These are phyloP conservation scores for Alternaria tenuissima DNA, from an alignment of 2,329 filamentous ascomycete species.

Conservation along the genomic window DNA sequence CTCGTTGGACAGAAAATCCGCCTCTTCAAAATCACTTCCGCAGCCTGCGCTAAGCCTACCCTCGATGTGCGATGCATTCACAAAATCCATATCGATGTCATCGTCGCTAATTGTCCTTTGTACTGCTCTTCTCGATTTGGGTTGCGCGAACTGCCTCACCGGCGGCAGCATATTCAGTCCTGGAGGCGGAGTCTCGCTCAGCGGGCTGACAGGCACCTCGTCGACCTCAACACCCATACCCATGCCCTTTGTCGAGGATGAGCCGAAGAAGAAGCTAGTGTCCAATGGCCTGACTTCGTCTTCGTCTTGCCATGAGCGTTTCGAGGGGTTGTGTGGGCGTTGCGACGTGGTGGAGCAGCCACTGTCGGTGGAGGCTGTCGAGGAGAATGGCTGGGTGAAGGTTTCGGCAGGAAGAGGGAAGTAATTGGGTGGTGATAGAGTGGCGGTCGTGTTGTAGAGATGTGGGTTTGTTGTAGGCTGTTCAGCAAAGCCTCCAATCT, in stretches of 20 bases:
- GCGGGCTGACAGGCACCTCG: constrained; percentile 47
- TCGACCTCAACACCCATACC: constrained; percentile 32
- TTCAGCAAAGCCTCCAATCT: constrained; percentile 71
- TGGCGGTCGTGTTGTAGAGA: constrained; percentile 48
- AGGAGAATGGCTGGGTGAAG: constrained; percentile 47
- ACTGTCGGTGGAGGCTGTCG: constrained; percentile 37
- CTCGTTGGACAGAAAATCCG: constrained; percentile 62
- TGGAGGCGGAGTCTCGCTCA: constrained; percentile 38
- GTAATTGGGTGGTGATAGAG: constrained; percentile 28
- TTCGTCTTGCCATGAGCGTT: constrained; percentile 55
- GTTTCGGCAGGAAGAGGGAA: constrained; percentile 46
- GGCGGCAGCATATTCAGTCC: constrained; percentile 30
- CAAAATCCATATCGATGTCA: constrained; percentile 45
- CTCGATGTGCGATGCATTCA: constrained; percentile 41
- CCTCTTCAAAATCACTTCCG: constrained; percentile 72
- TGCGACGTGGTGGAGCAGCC: constrained; percentile 37
- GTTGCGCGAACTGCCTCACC: constrained; percentile 42
- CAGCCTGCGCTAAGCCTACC: constrained; percentile 45
- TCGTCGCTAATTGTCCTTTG: constrained; percentile 26
- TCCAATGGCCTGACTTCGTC: constrained; percentile 32
- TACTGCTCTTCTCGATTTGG: constrained; percentile 31
- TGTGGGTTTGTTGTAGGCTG: constrained; percentile 59
- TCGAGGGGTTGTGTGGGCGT: constrained; percentile 47
- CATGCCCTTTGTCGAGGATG: constrained; percentile 22
- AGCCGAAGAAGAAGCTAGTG: constrained; percentile 40